Evolutionary conservation across 352 stramenopile species (phyloP).

Genomic region (Phytopythium cucurbitacearum): DNA sequence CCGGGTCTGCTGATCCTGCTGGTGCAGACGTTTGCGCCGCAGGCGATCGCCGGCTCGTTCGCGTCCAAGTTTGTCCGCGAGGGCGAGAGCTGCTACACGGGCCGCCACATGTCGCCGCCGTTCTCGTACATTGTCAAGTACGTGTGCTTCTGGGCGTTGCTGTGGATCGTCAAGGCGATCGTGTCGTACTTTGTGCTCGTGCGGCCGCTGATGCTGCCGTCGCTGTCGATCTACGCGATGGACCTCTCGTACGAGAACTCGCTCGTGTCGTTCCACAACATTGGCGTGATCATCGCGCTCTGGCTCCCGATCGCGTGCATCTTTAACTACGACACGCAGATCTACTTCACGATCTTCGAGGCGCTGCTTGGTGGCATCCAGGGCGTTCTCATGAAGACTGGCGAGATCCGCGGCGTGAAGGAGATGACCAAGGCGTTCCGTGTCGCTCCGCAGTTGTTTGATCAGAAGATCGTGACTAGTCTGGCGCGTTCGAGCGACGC

Average conservation of each 20-base stretch:
- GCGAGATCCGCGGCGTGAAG: slow-evolving; percentile 61
- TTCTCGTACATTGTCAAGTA: slow-evolving; percentile 63
- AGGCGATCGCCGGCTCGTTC: slow-evolving; percentile 49
- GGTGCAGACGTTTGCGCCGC: slow-evolving; percentile 42
- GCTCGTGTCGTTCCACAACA: slow-evolving; percentile 70
- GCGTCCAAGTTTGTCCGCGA: slow-evolving; percentile 70
- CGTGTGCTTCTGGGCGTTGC: slow-evolving; percentile 51
- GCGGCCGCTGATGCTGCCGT: slow-evolving; percentile 57
- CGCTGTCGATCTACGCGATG: slow-evolving; percentile 71
- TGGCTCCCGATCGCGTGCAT: slow-evolving; percentile 69
- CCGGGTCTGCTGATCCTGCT: slow-evolving; percentile 51
- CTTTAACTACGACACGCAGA: slow-evolving; percentile 80
- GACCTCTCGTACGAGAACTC: slow-evolving; percentile 61
- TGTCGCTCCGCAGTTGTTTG: slow-evolving; percentile 69
- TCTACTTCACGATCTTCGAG: slow-evolving; percentile 81
- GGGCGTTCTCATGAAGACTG: slow-evolving; percentile 72
- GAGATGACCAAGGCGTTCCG: slow-evolving; percentile 77
- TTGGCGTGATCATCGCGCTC: slow-evolving; percentile 59
- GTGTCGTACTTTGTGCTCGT: slow-evolving; percentile 70
- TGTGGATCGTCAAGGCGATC: slow-evolving; percentile 51
- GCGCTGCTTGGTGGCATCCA: slow-evolving; percentile 56
- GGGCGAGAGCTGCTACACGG: slow-evolving; percentile 66
- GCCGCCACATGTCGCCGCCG: slow-evolving; percentile 57
- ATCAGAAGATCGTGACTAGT: slow-evolving; percentile 70
- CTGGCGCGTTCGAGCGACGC: slow-evolving; percentile 57